Base-by-base conservation (phyloP, 2,329 filamentous ascomycete genomes). In the Biscogniauxia marginata region DNA sequence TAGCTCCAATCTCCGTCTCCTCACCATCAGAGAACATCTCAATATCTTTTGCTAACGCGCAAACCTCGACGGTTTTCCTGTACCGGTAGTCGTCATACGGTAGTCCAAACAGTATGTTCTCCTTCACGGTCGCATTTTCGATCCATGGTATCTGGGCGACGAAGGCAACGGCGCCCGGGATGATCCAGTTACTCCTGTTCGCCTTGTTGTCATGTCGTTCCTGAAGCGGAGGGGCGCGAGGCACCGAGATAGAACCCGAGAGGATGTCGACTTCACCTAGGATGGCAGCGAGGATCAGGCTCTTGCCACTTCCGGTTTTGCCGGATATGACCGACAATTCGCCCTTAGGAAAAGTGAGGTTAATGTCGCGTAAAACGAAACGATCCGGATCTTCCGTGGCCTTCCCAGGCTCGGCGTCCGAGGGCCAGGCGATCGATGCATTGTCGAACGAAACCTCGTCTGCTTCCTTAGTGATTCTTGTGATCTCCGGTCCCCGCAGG, bases 91-190 rank as follows among this genome's bases (percentile, higher is more conserved):
- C 76, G 53, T 91, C 83, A 24, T 81, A 82, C 0, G 89, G 89
- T 2, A 93, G 75, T 0, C 89, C 89, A 59, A 93, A 95, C 0
- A 91, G 71, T 50, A 95, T 88, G 63, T 95, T 96, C 46, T 91
- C 86, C 54, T 82, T 85, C 59, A 96, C 86, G 5, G 85, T 89
- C 0, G 87, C 88, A 64, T 93, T 93, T 67, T 93, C 90, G 49
- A 95, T 90, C 90, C 90, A 95, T 0, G 90, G 90, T 7, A 89
- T 91, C 67, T 93, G 89, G 1, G 87, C 84, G 30, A 93, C 88
- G 63, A 87, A 93, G 0, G 90, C 90, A 49, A 92, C 81, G 1
- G 87, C 82, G 2, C 81, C 80, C 7, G 86, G 81, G 16, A 91
- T 79, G 46, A 89, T 85, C 89, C 89, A 92, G 62, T 90, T 81